Base-by-base conservation (phyloP, 768 basidiomycete genomes). In the Rossbeevera mucosa region DNA sequence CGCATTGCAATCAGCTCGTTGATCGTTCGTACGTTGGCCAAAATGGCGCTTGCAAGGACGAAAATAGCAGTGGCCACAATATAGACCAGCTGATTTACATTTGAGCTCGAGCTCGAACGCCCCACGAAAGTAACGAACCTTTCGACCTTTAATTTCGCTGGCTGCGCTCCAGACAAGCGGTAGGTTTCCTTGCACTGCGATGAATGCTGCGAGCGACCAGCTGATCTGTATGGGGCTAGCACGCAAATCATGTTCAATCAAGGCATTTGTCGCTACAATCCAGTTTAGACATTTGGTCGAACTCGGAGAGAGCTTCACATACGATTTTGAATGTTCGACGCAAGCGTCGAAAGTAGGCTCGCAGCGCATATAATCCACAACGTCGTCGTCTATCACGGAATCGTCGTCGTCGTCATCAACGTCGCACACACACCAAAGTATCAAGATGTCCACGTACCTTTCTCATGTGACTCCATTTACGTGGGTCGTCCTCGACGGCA, bases 111-210 rank as follows among this genome's bases (percentile, higher is more conserved):
- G 44, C 45, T 38, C 25, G 22, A 14, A 16, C 28, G 41, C 29
- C 18, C 9, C 18, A 22, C 16, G 5, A 29, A 29, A 26, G 16
- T 7, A 25, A 64, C 74, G 20, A 56, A 82, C 83, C 74, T 82
- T 90, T 48, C 89, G 73, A 7, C 89, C 90, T 61, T 81, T 83
- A 28, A 91, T 78, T 67, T 92, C 90, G 50, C 83, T 85, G 22
- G 85, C 69, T 0, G 81, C 77, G 49, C 76, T 79, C 88, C 89
- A 90, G 4, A 85, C 30, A 11, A 88, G 59, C 0, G 89, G 90
- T 48, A 82, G 67, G 11, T 71, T 65, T 3, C 90, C 89, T 65
- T 91, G 90, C 11, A 88, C 59, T 2, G 84, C 68, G 52, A 89
- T 86, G 65, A 88, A 91, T n/a, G 85, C 54, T 0, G 87, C 83